Conservation (phyloP, 2,329 filamentous ascomycete species). For the Penicillium italicum region DNA sequence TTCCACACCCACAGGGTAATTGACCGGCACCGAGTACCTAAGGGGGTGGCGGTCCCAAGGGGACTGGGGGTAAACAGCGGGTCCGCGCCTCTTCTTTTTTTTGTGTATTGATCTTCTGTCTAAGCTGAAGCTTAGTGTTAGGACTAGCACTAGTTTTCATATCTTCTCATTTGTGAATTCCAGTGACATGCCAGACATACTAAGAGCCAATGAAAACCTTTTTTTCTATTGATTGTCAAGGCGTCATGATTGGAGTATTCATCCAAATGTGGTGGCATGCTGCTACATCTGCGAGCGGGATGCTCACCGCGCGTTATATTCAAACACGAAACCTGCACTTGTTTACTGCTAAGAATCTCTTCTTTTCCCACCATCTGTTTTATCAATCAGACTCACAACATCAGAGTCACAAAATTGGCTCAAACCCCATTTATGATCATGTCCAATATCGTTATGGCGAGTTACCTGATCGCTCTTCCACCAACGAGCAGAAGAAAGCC, state of each 20-base stretch:
- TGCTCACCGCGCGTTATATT: neutral
- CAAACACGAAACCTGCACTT: neutral
- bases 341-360: too few species aligned
- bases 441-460: slow-evolving; percentile 2
- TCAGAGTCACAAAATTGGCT: neutral
- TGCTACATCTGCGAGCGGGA: neutral
- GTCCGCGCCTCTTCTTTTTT: too few species aligned
- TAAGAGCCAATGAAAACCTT: neutral
- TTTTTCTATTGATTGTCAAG: neutral
- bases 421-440: neutral
- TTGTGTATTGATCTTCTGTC: too few species aligned
- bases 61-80: too few species aligned
- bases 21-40: too few species aligned
- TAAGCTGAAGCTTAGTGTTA: too few species aligned
- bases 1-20: too few species aligned
- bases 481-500: neutral
- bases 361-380: neutral
- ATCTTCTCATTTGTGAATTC: too few species aligned
- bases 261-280: neutral
- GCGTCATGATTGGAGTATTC: neutral
- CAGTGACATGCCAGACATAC: too few species aligned
- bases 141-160: too few species aligned
- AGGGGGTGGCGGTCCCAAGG: too few species aligned
- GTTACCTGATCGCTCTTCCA: neutral
- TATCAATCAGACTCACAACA: too few species aligned